Evolutionary conservation across 2,329 filamentous ascomycete species (phyloP), one percentile per base, ranked within the genome.

Genomic region (Drechslerella dactyloides): DNA sequence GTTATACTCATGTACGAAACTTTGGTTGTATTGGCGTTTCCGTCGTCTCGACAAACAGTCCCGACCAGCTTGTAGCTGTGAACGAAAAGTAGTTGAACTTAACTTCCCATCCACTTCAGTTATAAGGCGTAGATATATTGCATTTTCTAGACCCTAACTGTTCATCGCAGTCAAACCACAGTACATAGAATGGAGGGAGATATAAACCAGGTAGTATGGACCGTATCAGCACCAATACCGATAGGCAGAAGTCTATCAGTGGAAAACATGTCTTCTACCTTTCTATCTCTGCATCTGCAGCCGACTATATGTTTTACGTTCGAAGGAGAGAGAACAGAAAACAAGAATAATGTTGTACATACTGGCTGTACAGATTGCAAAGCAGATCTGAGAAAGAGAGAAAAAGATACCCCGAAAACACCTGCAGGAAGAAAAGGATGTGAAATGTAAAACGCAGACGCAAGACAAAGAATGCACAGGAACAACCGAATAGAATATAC

Each of bases 351-450:
- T 53, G 50, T 53, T 53, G 30, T 30, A 53, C 23, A 53, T 35
- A 53, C 50, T 19, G 30, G 13, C 24, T 53, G 50, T 53, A 53
- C 23, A 53, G 24, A n/a, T n/a, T n/a, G n/a, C n/a, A n/a, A n/a
- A 30, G 30, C 19, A 53, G 23, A 10, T 30, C 10, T 3, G 15
- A 46, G 42, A n/a, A 46, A 13, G 42, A n/a, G n/a, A n/a, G n/a
- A n/a, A n/a, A n/a, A n/a, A n/a, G n/a, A n/a, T n/a, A 53, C 23
- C 23, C 50, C 33, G 30, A 10, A 48, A 55, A 51, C 24, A 61
- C 50, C n/a, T 42, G n/a, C n/a, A 42, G n/a, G 13, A 21, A 53
- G 40, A 15, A 46, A 35, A 23, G 54, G 8, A 35, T 15, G n/a
- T 52, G 24, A 30, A 42, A 23, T 24, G 42, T 33, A 56, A 27